phyloP scores from a whole-genome alignment of 225 moss, liverwort and hornwort species.

The Sphagnum contortum region DNA sequence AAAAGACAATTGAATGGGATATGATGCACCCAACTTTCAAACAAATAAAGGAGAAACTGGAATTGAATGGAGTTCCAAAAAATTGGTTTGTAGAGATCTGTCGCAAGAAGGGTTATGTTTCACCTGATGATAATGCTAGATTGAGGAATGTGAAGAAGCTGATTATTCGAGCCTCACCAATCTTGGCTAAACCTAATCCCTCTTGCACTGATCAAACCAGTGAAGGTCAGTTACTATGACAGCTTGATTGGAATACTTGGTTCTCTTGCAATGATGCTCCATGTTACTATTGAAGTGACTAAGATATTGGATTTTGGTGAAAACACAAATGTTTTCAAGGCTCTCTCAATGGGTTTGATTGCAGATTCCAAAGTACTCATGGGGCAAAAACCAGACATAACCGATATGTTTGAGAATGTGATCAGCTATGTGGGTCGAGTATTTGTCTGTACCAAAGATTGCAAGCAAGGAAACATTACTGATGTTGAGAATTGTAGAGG shows the following conservation, averaged over 20 bases:
- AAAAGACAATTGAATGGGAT: slow-evolving; percentile 39
- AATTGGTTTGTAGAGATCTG: slow-evolving; percentile 41
- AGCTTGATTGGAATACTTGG: background rate
- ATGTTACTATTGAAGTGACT: slow-evolving; percentile 1
- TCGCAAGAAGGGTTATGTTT: slow-evolving; percentile 31
- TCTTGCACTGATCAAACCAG: background rate
- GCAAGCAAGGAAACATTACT: slow-evolving; percentile 15
- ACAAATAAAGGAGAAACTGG: slow-evolving; percentile 31
- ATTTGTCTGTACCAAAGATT: slow-evolving; percentile 24
- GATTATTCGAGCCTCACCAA: slow-evolving; percentile 22
- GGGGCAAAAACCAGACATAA: slow-evolving; percentile 27
- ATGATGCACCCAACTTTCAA: slow-evolving; percentile 36
- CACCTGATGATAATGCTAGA: slow-evolving; percentile 22
- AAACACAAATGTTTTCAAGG: too few species aligned
- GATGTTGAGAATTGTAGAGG: slow-evolving; percentile 21
- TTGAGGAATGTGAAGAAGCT: slow-evolving; percentile 32
- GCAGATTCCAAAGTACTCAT: too few species aligned
- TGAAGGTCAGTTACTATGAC: background rate
- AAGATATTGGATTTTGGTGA: too few species aligned
- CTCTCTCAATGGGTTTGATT: too few species aligned
- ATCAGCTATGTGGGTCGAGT: slow-evolving; percentile 32
- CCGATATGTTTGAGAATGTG: slow-evolving; percentile 42
- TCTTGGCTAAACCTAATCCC: slow-evolving; percentile 1
- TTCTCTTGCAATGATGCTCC: slow-evolving; percentile 5
- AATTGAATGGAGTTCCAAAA: slow-evolving; percentile 32